Evolutionary conservation across 2,329 filamentous ascomycete genomes (phyloP), one percentile per base, ranked within the genome.

Genomic region (Colletotrichum agaves): DNA sequence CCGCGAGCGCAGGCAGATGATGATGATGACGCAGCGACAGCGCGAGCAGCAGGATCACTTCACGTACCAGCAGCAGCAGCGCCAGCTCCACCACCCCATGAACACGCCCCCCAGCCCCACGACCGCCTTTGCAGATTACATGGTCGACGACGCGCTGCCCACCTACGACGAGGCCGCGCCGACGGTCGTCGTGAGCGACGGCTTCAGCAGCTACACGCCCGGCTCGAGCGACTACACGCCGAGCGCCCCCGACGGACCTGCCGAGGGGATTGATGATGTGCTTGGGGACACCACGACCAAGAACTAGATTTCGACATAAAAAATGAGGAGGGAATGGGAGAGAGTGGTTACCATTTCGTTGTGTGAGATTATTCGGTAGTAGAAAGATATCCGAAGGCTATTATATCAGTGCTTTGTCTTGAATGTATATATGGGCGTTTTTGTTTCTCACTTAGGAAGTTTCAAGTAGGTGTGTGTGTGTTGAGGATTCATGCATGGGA

Each of bases 151-250:
- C 37, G 81, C 74, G 37, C 77, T 83, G 6, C 83, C 83, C 0
- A 76, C 82, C 0, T 84, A 84, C 70, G 78, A 82, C 23, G 75
- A 75, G 55, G 39, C 71, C 69, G 35, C 71, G 76, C 49, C 77
- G 78, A 17, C 76, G 76, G 2, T 63, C 7, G 74, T 83, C 31
- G 77, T 83, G n/a, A 74, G 78, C 1, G 82, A 84, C 64, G 83
- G 82, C 19, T 81, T 81, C 72, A 75, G 78, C 67, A 75, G 78
- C 64, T 81, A 80, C 69, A 75, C 74, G 3, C 79, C 80, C 3
- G 76, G 76, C 43, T 74, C 74, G 49, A 61, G 69, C 35, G 31
- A 68, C 35, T 75, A 78, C 61, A 72, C 73, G 2, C 73, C 75
- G 7, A 44, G 21, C 69, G 49, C 67, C 12, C 73, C 70, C 47